Base-by-base conservation (phyloP, 768 basidiomycete genomes). In the Dictyophora rubrovolvata region DNA sequence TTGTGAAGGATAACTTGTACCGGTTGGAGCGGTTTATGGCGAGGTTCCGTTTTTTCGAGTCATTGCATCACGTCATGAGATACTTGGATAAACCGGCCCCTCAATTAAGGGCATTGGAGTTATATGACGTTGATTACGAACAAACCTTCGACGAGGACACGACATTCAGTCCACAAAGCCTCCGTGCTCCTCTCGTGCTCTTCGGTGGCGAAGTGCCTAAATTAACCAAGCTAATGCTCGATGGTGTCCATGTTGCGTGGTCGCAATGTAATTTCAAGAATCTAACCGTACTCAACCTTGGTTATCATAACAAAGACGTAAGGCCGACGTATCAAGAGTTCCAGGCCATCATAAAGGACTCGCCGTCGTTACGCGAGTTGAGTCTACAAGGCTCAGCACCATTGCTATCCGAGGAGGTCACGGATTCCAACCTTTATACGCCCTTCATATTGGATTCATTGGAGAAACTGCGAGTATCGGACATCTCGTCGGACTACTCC, bases 221-320 rank as follows among this genome's bases (percentile, higher is more conserved):
- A 8, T 71, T 89, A 14, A 70, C 67, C 18, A 64, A 70, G 4
- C 68, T 81, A 35, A 71, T 72, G 10, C 72, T 89, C 23, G 86
- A 83, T 82, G 86, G 85, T 42, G 82, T 87, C 5, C 86, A 86
- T 61, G 68, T 89, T 35, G 77, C 83, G 59, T 89, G 87, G 87
- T 72, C 56, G 8, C 28, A 33, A 18, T 76, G 33, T 71, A 73
- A 35, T 72, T 72, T 85, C 22, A 62, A 65, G 17, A 75, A 73
- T 14, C 70, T 89, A 28, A 65, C 63, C 21, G 75, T 79, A 16
- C 66, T 89, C 20, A 79, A 85, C 63, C 71, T 89, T 47, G 78
- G 81, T 0, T 87, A 78, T 70, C 86, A 86, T 63, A 68, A 77
- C 9, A 73, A 76, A 28, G 80, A 85, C 64, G 84, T 83, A 14